phyloP scores from a whole-genome alignment of 106 monocot genomes.

The Agapanthus africanus region DNA sequence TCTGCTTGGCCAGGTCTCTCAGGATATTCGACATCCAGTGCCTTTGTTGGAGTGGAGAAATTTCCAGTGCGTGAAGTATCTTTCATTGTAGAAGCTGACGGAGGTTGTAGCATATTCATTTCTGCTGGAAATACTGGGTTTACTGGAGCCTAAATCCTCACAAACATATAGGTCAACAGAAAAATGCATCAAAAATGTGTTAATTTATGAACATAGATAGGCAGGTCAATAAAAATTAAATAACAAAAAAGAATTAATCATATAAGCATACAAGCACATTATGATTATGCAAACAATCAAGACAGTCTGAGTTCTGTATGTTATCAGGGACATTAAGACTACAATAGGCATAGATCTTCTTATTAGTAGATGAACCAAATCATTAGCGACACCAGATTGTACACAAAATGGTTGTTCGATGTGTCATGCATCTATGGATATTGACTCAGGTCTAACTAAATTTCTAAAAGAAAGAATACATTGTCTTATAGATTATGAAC shows the following conservation, averaged over 20 bases:
- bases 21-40: conserved; percentile 57
- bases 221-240: background rate
- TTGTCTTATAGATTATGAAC: too few species aligned
- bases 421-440: too few species aligned
- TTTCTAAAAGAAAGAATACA: too few species aligned
- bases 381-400: too few species aligned
- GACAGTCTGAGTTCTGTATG: too few species aligned
- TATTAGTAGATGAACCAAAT: too few species aligned
- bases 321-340: too few species aligned
- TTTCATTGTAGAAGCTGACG: conserved; percentile 2
- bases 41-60: background rate
- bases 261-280: background rate
- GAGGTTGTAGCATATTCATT: conserved; percentile 8
- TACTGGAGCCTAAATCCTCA: background rate
- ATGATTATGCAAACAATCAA: background rate
- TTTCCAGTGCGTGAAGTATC: background rate
- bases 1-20: conserved; percentile 88
- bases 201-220: too few species aligned
- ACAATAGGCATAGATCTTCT: too few species aligned
- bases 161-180: background rate
- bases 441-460: too few species aligned
- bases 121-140: background rate
- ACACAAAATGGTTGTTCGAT: too few species aligned
- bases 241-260: background rate
- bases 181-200: too few species aligned